Conservation (phyloP, 805 yeast species). For the Hemisphaericaspora nanyangensis region DNA sequence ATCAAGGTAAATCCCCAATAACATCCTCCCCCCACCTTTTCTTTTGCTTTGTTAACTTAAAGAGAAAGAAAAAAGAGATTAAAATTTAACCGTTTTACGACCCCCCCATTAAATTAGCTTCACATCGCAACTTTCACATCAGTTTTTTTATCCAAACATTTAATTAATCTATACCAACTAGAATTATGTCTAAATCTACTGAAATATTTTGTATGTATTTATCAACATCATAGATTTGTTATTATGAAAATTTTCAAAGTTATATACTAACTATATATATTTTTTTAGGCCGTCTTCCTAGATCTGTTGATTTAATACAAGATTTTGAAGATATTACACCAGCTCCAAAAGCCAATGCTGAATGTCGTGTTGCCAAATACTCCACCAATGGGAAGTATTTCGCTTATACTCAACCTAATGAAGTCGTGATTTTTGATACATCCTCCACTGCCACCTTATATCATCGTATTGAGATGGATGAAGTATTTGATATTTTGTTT, state of each 20-base stretch:
- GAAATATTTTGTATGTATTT: constrained; percentile 36
- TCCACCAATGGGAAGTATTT: constrained; percentile 65
- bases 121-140: too few species aligned
- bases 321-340: constrained; percentile 35
- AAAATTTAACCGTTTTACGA: too few species aligned
- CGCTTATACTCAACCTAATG: constrained; percentile 67
- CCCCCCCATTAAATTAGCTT: too few species aligned
- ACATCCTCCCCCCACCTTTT: too few species aligned
- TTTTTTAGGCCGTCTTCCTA: constrained; percentile 53
- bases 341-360: constrained; percentile 34
- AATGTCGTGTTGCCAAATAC: constrained; percentile 62
- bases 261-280: constrained; percentile 15
- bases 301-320: constrained; percentile 48
- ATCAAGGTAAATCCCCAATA: too few species aligned
- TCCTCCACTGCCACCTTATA: constrained; percentile 37
- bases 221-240: constrained; percentile 3
- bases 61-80: too few species aligned
- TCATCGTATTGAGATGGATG: constrained; percentile 51
- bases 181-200: constrained; percentile 32
- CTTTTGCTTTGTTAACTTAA: too few species aligned
- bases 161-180: too few species aligned
- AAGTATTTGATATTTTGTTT: constrained; percentile 77
- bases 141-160: too few species aligned
- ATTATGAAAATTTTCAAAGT: not conserved
- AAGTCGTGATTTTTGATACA: constrained; percentile 58